Conservation (phyloP, 176 grass and related monocot genomes). For the Rhynchospora pubera region DNA sequence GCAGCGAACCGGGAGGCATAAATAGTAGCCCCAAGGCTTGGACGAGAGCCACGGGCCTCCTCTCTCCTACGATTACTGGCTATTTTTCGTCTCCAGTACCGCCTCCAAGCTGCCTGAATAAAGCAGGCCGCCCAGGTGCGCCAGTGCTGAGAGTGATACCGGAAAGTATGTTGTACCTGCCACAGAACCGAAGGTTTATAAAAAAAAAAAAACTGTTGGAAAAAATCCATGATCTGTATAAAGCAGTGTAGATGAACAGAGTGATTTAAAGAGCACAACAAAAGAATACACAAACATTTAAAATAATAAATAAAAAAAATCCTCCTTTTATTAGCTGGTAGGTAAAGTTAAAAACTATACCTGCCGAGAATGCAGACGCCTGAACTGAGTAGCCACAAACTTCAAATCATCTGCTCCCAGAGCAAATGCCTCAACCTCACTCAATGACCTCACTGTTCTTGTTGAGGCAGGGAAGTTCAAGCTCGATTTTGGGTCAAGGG, state of each 20-base stretch:
- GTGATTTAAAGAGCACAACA: not conserved
- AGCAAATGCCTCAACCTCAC: slow-evolving; percentile 76
- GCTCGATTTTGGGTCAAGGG: slow-evolving; percentile 74
- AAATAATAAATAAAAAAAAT: no score
- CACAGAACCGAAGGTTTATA: not conserved
- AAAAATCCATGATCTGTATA: no score
- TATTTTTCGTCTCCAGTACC: slow-evolving; percentile 68
- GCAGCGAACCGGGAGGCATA: slow-evolving; percentile 77
- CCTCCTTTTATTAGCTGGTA: not conserved
- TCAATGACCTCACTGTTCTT: slow-evolving; percentile 63
- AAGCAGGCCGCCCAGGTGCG: slow-evolving; percentile 83
- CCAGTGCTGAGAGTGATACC: slow-evolving; percentile 85
- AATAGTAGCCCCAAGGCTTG: slow-evolving; percentile 75
- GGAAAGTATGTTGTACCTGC: slow-evolving; percentile 75
- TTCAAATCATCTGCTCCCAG: slow-evolving; percentile 65
- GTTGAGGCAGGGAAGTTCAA: slow-evolving; percentile 76
- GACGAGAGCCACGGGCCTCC: slow-evolving; percentile 28
- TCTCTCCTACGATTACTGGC: slow-evolving; percentile 41
- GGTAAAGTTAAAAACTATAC: not conserved
- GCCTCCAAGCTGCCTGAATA: slow-evolving; percentile 80
- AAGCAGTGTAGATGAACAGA: not conserved
- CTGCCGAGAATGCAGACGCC: slow-evolving; percentile 79
- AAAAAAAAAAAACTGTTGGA: not conserved
- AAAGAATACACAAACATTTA: not conserved
- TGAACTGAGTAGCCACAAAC: slow-evolving; percentile 93